phyloP scores from a whole-genome alignment of 257 asterid species.

The Misopates orontium region DNA sequence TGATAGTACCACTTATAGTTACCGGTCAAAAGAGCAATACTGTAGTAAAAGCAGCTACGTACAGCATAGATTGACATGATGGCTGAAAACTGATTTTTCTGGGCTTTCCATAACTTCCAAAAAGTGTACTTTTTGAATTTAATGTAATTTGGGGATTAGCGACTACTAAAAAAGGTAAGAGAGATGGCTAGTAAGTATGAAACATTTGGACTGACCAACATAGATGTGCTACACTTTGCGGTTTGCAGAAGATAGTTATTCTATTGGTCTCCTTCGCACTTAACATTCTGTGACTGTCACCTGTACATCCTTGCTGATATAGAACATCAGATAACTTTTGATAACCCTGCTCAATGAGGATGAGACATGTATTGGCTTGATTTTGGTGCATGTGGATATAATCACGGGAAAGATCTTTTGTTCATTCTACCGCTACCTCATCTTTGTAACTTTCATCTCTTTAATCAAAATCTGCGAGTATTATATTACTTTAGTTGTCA shows the following conservation, averaged over 20 bases:
- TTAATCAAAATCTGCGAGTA: not conserved
- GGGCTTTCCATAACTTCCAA: slow-evolving; percentile 6
- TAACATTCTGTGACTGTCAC: slow-evolving; percentile 4
- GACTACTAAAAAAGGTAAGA: not conserved
- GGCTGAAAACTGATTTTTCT: not conserved
- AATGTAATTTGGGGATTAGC: not conserved
- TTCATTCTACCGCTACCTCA: slow-evolving; percentile 16
- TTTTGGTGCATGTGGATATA: slow-evolving; percentile 8
- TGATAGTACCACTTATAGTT: no score
- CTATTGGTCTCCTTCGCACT: not conserved
- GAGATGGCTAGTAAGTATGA: slow-evolving; percentile 1
- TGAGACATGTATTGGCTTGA: slow-evolving; percentile 17
- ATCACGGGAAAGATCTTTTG: slow-evolving; percentile 16
- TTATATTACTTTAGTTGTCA: slow-evolving; percentile 12
- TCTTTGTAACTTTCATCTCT: not conserved
- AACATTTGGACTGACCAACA: slow-evolving; percentile 16
- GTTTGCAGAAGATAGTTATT: slow-evolving; percentile 2
- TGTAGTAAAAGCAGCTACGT: not conserved
- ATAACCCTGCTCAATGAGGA: not conserved
- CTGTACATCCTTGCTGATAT: not conserved
- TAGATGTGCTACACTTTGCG: not conserved
- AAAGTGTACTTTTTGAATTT: not conserved
- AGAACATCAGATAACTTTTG: not conserved
- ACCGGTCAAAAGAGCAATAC: no score
- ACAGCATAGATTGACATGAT: not conserved